phyloP scores from a whole-genome alignment of 768 basidiomycete species.

The Chiua virens region DNA sequence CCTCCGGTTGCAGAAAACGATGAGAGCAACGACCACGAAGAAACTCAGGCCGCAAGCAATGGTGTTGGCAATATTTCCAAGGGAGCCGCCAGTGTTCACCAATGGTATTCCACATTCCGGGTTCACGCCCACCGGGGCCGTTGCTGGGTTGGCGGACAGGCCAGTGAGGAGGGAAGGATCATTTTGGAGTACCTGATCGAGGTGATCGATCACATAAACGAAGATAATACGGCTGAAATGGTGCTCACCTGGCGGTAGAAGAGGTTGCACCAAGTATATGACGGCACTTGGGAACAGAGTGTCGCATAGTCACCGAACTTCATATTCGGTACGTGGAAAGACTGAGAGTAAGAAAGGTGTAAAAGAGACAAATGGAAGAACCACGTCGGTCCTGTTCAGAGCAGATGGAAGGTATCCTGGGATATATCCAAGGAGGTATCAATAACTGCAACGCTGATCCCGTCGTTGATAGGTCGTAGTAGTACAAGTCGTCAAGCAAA shows the following conservation, averaged over 20 bases:
- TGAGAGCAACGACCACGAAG: constrained; percentile 55
- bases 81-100: constrained; percentile 52
- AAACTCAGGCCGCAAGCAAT: constrained; percentile 76
- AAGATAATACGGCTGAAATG: constrained; percentile 3
- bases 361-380: not conserved
- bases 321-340: constrained; percentile 34
- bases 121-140: constrained; percentile 82
- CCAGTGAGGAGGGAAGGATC: constrained; percentile 37
- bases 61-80: constrained; percentile 88
- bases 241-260: constrained; percentile 80
- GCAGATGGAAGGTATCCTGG: constrained; percentile 11
- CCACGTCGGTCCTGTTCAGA: constrained; percentile 5
- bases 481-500: constrained; percentile 27
- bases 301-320: constrained; percentile 73
- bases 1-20: constrained; percentile 58
- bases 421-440: constrained; percentile 20
- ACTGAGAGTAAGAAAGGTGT: not conserved
- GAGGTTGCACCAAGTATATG: constrained; percentile 92
- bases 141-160: constrained; percentile 41
- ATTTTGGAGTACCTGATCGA: constrained; percentile 41
- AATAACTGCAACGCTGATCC: constrained; percentile 15
- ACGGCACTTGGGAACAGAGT: constrained; percentile 67
- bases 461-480: constrained; percentile 21
- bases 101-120: constrained; percentile 76
- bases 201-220: constrained; percentile 21